phyloP scores from a whole-genome alignment of 2,329 filamentous ascomycete genomes.

The Gremmenia infestans region DNA sequence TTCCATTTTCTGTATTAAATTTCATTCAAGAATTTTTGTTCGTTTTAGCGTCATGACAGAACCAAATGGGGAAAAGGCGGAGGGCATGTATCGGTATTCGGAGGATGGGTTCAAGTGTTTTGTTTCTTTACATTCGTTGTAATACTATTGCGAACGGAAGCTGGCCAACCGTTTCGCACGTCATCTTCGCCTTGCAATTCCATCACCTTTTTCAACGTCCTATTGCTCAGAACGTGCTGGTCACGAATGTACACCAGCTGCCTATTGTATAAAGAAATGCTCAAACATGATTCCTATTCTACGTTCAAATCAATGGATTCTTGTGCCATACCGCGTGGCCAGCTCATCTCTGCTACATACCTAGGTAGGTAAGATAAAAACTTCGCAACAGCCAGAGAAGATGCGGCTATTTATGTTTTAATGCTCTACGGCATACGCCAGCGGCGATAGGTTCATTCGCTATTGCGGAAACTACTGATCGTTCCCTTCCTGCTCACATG shows the following conservation, averaged over 20 bases:
- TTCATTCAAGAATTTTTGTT: slow-evolving; percentile 23
- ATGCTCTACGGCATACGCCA: too few relatives aligned
- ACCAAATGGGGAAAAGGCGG: slow-evolving; percentile 8
- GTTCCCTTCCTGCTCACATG: too few relatives aligned
- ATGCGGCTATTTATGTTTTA: too few relatives aligned
- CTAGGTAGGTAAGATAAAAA: too few relatives aligned
- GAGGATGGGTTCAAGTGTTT: slow-evolving; percentile 15
- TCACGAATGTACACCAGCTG: slow-evolving; percentile 20
- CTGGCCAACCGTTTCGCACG: slow-evolving; percentile 27
- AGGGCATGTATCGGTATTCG: slow-evolving; percentile 17
- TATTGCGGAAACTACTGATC: too few relatives aligned
- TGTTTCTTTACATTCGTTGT: slow-evolving; percentile 31
- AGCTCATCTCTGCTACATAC: too few relatives aligned
- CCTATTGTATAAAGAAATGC: slow-evolving; percentile 7
- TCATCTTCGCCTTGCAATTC: slow-evolving; percentile 17
- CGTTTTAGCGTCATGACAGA: slow-evolving; percentile 34
- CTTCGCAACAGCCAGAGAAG: too few relatives aligned
- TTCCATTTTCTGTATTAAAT: slow-evolving; percentile 31
- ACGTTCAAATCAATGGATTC: background rate
- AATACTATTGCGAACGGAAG: slow-evolving; percentile 28
- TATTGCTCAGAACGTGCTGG: slow-evolving; percentile 21
- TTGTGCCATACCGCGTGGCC: too few relatives aligned
- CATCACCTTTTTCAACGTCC: slow-evolving; percentile 11
- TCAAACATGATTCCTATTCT: background rate
- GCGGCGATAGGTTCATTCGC: too few relatives aligned